A percentile compares a stretch with the other conserved stretches of the same genome.
phyloP scores from a whole-genome alignment of 2,329 filamentous ascomycete species.

The Ilyonectria sp. region DNA sequence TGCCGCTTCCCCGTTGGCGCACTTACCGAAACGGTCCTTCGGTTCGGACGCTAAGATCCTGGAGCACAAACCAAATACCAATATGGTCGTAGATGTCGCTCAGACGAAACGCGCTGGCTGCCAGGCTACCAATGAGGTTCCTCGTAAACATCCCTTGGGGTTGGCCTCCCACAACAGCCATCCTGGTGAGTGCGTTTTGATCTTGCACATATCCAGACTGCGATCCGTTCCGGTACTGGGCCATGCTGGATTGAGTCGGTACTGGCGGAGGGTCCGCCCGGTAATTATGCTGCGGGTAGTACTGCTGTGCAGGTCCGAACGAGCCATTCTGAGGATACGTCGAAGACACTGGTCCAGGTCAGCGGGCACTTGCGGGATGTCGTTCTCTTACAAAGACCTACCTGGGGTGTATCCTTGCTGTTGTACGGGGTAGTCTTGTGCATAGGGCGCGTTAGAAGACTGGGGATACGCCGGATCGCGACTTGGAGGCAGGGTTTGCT shows the following conservation, averaged over 20 bases:
- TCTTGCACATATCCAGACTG: constrained; percentile 50
- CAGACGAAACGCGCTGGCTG: constrained; percentile 89
- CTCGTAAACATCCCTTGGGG: constrained; percentile 91
- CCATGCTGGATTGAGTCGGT: constrained; percentile 47
- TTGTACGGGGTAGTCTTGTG: constrained; percentile 50
- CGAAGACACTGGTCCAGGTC: constrained; percentile 40
- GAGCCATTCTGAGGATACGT: constrained; percentile 51
- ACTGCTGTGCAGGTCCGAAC: constrained; percentile 57
- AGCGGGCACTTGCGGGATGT: neutral
- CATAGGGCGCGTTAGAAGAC: constrained; percentile 50
- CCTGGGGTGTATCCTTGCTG: constrained; percentile 53
- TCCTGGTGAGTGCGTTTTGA: constrained; percentile 50
- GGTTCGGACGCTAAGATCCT: constrained; percentile 94
- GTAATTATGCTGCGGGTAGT: constrained; percentile 54
- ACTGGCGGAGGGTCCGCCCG: constrained; percentile 48
- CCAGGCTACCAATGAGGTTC: constrained; percentile 93
- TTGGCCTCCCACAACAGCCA: constrained; percentile 60
- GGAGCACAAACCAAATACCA: constrained; percentile 96
- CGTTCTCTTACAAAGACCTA: constrained; percentile 36
- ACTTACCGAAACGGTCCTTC: constrained; percentile 90
- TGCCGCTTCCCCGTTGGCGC: neutral
- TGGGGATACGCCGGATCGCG: constrained; percentile 54
- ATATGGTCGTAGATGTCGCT: constrained; percentile 84
- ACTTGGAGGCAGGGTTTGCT: constrained; percentile 56
- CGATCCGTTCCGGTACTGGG: constrained; percentile 48